A percentile compares a stretch with the other conserved stretches of the same genome.
Evolutionary conservation across 768 basidiomycete species (phyloP).

Genomic region (Asterophora lycoperdoides): DNA sequence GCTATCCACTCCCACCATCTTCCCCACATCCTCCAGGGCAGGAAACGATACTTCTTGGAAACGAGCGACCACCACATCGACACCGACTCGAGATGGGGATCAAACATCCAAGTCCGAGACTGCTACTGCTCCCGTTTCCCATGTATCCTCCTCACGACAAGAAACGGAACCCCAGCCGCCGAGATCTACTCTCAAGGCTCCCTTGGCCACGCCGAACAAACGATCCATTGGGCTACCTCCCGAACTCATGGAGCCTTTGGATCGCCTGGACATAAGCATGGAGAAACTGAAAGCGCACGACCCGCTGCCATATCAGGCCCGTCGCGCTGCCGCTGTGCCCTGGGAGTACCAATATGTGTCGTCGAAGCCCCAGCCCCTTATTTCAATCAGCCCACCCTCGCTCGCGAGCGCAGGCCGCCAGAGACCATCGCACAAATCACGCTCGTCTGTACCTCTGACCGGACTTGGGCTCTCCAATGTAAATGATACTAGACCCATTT

Average conservation of each 20-base stretch:
- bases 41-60: slow-evolving; percentile 5
- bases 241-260: slow-evolving; percentile 26
- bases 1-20: background rate
- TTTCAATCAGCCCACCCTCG: slow-evolving; percentile 11
- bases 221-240: slow-evolving; percentile 5
- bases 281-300: slow-evolving; percentile 27
- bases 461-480: background rate
- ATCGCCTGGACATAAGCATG: slow-evolving; percentile 30
- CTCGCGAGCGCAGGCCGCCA: slow-evolving; percentile 18
- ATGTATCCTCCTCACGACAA: background rate
- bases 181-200: background rate
- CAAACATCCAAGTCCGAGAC: background rate
- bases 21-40: background rate
- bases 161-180: background rate
- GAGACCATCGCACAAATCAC: slow-evolving; percentile 11
- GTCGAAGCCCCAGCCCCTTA: slow-evolving; percentile 1
- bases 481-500: background rate
- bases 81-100: background rate
- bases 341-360: background rate
- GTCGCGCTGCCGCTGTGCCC: slow-evolving; percentile 13
- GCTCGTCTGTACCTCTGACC: slow-evolving; percentile 4
- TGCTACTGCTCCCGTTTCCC: background rate
- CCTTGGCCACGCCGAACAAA: background rate
- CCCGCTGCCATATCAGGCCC: slow-evolving; percentile 20
- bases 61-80: slow-evolving; percentile 6